Evolutionary conservation across 495 filamentous ascomycete genomes (phyloP), one percentile per base, ranked within the genome.

Genomic region (Penicillium canariense): DNA sequence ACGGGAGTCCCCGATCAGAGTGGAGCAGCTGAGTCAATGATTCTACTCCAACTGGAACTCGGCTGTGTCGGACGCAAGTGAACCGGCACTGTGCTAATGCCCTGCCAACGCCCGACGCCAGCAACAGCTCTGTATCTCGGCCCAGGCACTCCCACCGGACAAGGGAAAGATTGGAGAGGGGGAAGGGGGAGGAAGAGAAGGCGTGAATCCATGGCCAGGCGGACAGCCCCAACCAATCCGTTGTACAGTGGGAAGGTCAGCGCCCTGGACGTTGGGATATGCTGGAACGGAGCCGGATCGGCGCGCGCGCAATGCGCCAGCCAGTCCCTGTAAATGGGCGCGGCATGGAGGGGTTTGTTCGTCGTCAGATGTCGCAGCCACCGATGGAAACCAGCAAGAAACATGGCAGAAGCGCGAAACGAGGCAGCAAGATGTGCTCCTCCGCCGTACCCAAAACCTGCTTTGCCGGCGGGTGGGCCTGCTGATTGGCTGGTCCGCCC

Each of bases 401-500:
- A 52, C 49, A 62, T 46, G 49, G 49, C 52, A 55, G 27, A 36
- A 27, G 32, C 4, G 28, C 25, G 45, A 12, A 55, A 52, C 25
- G 30, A 30, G 7, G 35, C 43, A 46, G 43, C 25, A 30, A 15
- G 26, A 27, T 46, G 20, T 50, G 31, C 17, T 34, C 36, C 44
- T 54, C 28, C 40, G 52, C 31, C 1, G 39, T 50, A 38, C 47
- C n/a, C 35, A 63, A 66, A 66, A 63, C 63, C 63, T 66, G 63
- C 63, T 66, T 66, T 61, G 50, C n/a, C 9, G 28, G 31, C 30
- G 20, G 38, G 39, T 14, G 12, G 1, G 6, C 22, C 7, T 15
- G 38, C 34, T 64, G 58, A 67, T 67, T 67, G 63, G 63, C 55
- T 61, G 63, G 63, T 59, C 32, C 35, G n/a, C 22, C 55, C 51